Percentiles rank a stretch among this genome's conserved stretches.
phyloP scores from a whole-genome alignment of 768 basidiomycete genomes.

The Kwoniella botswanensis region DNA sequence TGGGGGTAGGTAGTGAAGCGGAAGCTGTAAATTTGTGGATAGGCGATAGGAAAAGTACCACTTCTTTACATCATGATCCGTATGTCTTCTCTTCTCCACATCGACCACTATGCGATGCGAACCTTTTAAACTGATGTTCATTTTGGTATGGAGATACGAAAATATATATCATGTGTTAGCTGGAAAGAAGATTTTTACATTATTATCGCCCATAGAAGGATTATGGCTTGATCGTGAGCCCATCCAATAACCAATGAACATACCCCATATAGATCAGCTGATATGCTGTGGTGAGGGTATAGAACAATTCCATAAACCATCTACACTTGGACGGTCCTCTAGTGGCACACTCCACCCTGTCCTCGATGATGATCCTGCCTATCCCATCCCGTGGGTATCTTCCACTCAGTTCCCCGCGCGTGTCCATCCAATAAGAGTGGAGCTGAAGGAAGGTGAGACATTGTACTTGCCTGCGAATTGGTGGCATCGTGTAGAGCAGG shows the following conservation, averaged over 20 bases:
- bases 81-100: slow-evolving; percentile 18
- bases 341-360: slow-evolving; percentile 18
- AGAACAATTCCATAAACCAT: slow-evolving; percentile 40
- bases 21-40: slow-evolving; percentile 96
- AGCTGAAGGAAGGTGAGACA: slow-evolving; percentile 73
- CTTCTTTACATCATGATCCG: slow-evolving; percentile 77
- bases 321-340: slow-evolving; percentile 30
- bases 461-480: slow-evolving; percentile 90
- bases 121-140: not conserved
- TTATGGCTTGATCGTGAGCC: slow-evolving; percentile 76
- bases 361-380: slow-evolving; percentile 24
- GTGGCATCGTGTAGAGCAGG: slow-evolving; percentile 88
- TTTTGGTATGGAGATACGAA: slow-evolving; percentile 69
- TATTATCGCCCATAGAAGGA: slow-evolving; percentile 87
- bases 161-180: slow-evolving; percentile 88
- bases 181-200: slow-evolving; percentile 81
- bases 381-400: slow-evolving; percentile 75
- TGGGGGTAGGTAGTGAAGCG: slow-evolving; percentile 63
- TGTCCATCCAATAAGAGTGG: slow-evolving; percentile 71
- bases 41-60: slow-evolving; percentile 74
- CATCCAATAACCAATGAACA: not conserved
- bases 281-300: not conserved
- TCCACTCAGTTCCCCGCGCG: slow-evolving; percentile 58
- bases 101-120: not conserved
- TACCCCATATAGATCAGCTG: no score